Conservation (phyloP, 805 yeast species). For the Metschnikowia reukaufii region DNA sequence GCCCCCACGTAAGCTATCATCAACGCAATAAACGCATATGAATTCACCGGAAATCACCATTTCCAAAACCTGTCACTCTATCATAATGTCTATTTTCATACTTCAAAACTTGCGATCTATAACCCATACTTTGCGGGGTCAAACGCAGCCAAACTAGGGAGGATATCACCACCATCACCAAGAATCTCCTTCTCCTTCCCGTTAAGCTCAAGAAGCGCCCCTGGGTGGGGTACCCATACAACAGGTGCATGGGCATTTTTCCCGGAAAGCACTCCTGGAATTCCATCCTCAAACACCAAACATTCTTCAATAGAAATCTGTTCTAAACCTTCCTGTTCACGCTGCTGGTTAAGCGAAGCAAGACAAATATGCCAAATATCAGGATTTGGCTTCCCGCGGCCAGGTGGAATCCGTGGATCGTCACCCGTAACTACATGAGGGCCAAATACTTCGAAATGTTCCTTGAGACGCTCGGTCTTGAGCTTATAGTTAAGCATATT, state of each 20-base stretch:
- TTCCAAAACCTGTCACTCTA: too few relatives aligned
- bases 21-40: too few relatives aligned
- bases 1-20: too few relatives aligned
- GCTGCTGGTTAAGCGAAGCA: slow-evolving; percentile 59
- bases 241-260: slow-evolving; percentile 79
- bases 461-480: slow-evolving; percentile 69
- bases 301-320: slow-evolving; percentile 73
- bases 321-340: slow-evolving; percentile 39
- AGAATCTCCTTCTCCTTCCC: slow-evolving; percentile 52
- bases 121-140: slow-evolving; percentile 21
- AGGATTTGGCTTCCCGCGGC: slow-evolving; percentile 92
- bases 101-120: too few relatives aligned
- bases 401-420: slow-evolving; percentile 75
- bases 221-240: slow-evolving; percentile 91
- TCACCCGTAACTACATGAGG: slow-evolving; percentile 82
- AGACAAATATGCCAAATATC: slow-evolving; percentile 89
- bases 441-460: slow-evolving; percentile 64
- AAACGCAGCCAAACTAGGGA: slow-evolving; percentile 14
- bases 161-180: slow-evolving; percentile 52
- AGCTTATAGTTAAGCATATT: slow-evolving; percentile 55
- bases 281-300: slow-evolving; percentile 91
- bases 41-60: too few relatives aligned
- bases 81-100: too few relatives aligned
- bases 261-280: slow-evolving; percentile 88
- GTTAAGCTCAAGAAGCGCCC: slow-evolving; percentile 57